phyloP scores from a whole-genome alignment of 2,329 filamentous ascomycete genomes.

The Ophiostoma piceae region DNA sequence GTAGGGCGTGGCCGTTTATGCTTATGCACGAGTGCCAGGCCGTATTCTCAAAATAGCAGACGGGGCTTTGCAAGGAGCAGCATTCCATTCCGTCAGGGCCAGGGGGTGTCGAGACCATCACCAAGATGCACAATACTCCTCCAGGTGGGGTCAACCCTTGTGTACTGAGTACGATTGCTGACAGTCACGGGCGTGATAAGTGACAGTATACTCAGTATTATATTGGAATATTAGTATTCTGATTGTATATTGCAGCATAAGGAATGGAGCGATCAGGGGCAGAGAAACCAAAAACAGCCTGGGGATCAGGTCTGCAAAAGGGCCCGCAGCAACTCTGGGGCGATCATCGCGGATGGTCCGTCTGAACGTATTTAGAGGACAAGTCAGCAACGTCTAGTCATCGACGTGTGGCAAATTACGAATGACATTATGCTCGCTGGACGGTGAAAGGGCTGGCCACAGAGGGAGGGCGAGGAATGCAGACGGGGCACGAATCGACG shows the following conservation, averaged over 20 bases:
- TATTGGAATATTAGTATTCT: no score
- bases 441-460: background rate
- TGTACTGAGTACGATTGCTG: background rate
- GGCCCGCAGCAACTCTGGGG: background rate
- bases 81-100: constrained; percentile 8
- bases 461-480: background rate
- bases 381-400: background rate
- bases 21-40: background rate
- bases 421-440: background rate
- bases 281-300: background rate
- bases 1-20: background rate
- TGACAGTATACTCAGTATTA: background rate
- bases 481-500: constrained; percentile 7
- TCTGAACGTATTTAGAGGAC: background rate
- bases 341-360: background rate
- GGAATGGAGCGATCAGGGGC: background rate
- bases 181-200: background rate
- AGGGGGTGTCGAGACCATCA: constrained; percentile 2
- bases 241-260: background rate
- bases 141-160: background rate
- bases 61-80: background rate
- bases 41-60: constrained; percentile 12
- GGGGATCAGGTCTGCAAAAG: background rate
- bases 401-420: background rate
- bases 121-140: constrained; percentile 5